These are phyloP conservation scores for Coniella vitis DNA, from an alignment of 2,329 filamentous ascomycete genomes.

Conservation along the genomic window DNA sequence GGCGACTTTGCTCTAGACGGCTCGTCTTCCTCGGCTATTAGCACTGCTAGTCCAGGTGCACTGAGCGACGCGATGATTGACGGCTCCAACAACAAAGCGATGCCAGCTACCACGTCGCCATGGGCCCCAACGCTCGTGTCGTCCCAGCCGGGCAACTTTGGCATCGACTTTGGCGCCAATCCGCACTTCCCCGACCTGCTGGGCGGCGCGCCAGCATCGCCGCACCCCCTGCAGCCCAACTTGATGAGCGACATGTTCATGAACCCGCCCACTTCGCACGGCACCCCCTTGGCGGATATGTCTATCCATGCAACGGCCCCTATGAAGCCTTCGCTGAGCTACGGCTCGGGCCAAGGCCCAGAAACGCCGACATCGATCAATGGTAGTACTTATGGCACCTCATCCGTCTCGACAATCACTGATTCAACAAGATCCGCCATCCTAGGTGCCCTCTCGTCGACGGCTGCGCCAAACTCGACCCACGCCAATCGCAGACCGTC, in stretches of 20 bases:
- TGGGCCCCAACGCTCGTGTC: slow-evolving; percentile 67
- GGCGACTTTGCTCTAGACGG: slow-evolving; percentile 82
- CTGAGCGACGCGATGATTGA: slow-evolving; percentile 91
- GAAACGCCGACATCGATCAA: slow-evolving; percentile 68
- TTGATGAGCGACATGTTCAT: slow-evolving; percentile 72
- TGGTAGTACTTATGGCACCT: slow-evolving; percentile 50
- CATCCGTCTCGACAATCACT: slow-evolving; percentile 57
- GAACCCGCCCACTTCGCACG: slow-evolving; percentile 57
- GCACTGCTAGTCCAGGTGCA: slow-evolving; percentile 85
- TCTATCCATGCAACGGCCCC: slow-evolving; percentile 53
- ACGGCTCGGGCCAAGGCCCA: slow-evolving; percentile 54
- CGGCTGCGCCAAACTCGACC: slow-evolving; percentile 42
- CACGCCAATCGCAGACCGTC: slow-evolving; percentile 59
- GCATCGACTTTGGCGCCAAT: slow-evolving; percentile 67
- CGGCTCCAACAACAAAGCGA: slow-evolving; percentile 59
- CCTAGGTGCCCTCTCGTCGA: slow-evolving; percentile 46
- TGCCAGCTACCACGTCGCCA: slow-evolving; percentile 48
- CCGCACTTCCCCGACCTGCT: slow-evolving; percentile 64
- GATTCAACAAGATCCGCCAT: slow-evolving; percentile 58
- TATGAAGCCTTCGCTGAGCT: slow-evolving; percentile 59
- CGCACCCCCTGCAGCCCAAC: slow-evolving; percentile 66
- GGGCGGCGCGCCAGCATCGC: slow-evolving; percentile 65
- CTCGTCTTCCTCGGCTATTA: slow-evolving; percentile 93
- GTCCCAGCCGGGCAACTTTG: slow-evolving; percentile 61
- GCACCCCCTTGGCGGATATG: slow-evolving; percentile 44